Evolutionary conservation across 352 stramenopile species (phyloP).

Genomic region (Pythium sukuiense): DNA sequence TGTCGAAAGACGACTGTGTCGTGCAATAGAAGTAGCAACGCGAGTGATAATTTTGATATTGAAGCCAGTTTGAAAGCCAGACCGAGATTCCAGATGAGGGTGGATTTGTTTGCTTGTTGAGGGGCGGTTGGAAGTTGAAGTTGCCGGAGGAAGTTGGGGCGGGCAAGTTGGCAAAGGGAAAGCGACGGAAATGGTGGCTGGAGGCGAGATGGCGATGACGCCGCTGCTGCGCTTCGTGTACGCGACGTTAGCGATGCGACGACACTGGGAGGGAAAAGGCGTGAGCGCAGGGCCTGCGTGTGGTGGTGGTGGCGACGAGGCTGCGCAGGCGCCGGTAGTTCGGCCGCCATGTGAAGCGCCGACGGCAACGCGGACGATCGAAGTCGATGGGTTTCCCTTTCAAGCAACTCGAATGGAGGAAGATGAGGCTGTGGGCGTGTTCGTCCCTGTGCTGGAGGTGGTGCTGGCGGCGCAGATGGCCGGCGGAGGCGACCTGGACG

Average conservation of each 20-base stretch:
- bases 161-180: slow-evolving; percentile 13
- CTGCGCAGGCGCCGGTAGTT: not conserved
- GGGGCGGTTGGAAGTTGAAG: slow-evolving; percentile 27
- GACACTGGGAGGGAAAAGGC: slow-evolving; percentile 15
- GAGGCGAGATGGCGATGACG: slow-evolving; percentile 12
- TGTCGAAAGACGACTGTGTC: slow-evolving; percentile 56
- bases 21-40: slow-evolving; percentile 37
- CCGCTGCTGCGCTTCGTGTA: slow-evolving; percentile 32
- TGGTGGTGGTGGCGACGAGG: not conserved
- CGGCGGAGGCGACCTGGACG: not conserved
- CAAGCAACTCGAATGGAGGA: not conserved
- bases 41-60: slow-evolving; percentile 2
- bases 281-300: not conserved
- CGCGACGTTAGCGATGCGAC: slow-evolving; percentile 36
- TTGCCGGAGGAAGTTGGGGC: slow-evolving; percentile 20
- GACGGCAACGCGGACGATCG: too few species aligned
- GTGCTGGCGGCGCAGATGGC: slow-evolving; percentile 11
- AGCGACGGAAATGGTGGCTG: slow-evolving; percentile 1
- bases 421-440: not conserved
- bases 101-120: not conserved
- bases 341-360: not conserved
- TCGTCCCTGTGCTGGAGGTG: slow-evolving; percentile 1
- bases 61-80: not conserved
- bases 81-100: slow-evolving; percentile 9
- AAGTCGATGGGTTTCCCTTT: not conserved